A percentile compares a stretch with the other conserved stretches of the same genome.
These are phyloP conservation scores for Pholiota adiposa DNA, from an alignment of 1,284 basidiomycete species.

Conservation along the genomic window DNA sequence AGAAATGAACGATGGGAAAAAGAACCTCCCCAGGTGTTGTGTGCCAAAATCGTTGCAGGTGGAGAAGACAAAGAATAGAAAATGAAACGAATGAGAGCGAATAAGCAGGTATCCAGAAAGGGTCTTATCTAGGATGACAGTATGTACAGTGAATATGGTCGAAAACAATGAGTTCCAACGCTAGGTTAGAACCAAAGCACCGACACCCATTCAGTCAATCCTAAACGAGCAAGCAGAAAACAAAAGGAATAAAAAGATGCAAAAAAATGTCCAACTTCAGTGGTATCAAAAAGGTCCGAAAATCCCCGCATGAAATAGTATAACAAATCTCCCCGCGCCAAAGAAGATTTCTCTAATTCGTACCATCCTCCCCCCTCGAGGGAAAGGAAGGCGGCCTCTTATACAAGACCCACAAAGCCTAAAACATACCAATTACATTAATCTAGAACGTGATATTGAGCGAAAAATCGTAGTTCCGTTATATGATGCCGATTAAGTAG, in stretches of 20 bases:
- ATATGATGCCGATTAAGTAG: neutral
- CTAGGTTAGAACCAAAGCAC: constrained; percentile 4
- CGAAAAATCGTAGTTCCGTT: neutral
- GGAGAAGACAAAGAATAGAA: constrained; percentile 11
- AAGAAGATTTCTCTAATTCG: neutral
- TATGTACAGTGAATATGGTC: too few species aligned
- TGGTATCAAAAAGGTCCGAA: constrained; percentile 5
- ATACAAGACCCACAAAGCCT: neutral
- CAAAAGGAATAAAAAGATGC: constrained; percentile 4
- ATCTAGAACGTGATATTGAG: constrained; percentile 3
- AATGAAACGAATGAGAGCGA: constrained; percentile 8
- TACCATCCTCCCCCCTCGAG: constrained; percentile 1
- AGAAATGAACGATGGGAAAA: constrained; percentile 5
- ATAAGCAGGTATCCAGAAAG: constrained; percentile 9
- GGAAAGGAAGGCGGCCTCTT: neutral
- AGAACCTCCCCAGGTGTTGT: constrained; percentile 21
- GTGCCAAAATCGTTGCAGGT: constrained; percentile 21
- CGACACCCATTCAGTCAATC: neutral
- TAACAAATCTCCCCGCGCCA: neutral
- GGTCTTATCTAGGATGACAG: neutral
- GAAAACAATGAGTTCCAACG: neutral
- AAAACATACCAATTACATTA: constrained; percentile 5
- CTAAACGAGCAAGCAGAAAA: constrained; percentile 7
- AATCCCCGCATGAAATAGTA: neutral
- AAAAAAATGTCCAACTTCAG: constrained; percentile 1